Conservation (phyloP, 768 basidiomycete genomes). For the Lentinula edodes region DNA sequence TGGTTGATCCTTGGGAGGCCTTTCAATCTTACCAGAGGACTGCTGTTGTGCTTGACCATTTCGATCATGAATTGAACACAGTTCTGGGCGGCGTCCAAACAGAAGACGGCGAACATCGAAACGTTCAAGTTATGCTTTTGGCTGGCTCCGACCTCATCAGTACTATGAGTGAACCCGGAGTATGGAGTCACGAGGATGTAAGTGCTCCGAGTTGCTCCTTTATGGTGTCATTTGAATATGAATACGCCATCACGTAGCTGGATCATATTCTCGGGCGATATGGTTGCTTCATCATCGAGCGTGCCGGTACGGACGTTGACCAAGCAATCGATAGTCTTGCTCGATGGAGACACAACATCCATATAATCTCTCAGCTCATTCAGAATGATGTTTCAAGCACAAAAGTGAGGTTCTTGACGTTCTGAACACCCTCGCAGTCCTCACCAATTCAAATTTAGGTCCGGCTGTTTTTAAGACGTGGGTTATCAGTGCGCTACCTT, state of each 20-base stretch:
- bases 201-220: constrained; percentile 24
- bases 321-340: constrained; percentile 73
- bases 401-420: constrained; percentile 45
- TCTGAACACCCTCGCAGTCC: not conserved
- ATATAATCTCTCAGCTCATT: constrained; percentile 89
- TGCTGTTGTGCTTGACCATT: constrained; percentile 95
- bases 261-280: constrained; percentile 95
- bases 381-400: constrained; percentile 97
- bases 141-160: constrained; percentile 98
- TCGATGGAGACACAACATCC: constrained; percentile 78
- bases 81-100: constrained; percentile 73
- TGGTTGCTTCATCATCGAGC: constrained; percentile 92
- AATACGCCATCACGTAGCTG: constrained; percentile 43
- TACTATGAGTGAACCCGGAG: constrained; percentile 97
- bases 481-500: constrained; percentile 83
- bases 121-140: constrained; percentile 85
- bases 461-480: constrained; percentile 71
- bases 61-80: constrained; percentile 91
- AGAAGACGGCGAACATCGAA: constrained; percentile 67
- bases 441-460: constrained; percentile 26
- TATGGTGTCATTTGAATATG: not conserved
- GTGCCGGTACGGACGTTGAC: constrained; percentile 89
- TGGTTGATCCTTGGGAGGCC: constrained; percentile 98
- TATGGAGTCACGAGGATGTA: constrained; percentile 94
- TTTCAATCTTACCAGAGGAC: constrained; percentile 93